These are phyloP conservation scores for Haplographium delicatum DNA, from an alignment of 495 filamentous ascomycete species.

Conservation along the genomic window DNA sequence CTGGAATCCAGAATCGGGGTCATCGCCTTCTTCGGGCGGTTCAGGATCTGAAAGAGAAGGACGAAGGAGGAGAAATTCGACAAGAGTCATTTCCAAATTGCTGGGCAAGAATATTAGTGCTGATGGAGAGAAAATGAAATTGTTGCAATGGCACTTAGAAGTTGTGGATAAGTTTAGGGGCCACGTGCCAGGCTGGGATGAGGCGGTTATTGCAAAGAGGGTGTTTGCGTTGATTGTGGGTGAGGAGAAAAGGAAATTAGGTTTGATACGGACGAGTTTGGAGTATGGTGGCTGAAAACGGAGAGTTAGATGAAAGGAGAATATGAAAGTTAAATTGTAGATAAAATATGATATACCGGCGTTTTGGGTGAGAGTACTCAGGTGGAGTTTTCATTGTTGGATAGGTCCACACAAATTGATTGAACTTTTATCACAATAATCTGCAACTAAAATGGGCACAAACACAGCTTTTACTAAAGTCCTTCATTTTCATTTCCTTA, in stretches of 20 bases:
- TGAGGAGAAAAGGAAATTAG: slow-evolving; percentile 30
- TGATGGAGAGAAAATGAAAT: slow-evolving; percentile 23
- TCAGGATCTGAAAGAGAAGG: neutral
- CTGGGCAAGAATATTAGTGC: slow-evolving; percentile 18
- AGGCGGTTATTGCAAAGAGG: slow-evolving; percentile 37
- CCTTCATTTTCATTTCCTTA: slow-evolving; percentile 9
- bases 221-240: slow-evolving; percentile 45
- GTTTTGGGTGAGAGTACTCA: neutral
- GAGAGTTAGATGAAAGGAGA: slow-evolving; percentile 9
- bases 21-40: neutral
- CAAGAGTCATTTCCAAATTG: slow-evolving; percentile 22
- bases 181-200: slow-evolving; percentile 41
- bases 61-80: slow-evolving; percentile 17
- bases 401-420: too few species aligned
- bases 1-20: slow-evolving; percentile 16
- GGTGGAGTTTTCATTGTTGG: neutral
- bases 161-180: slow-evolving; percentile 37
- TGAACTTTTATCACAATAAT: too few species aligned
- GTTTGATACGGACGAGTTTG: slow-evolving; percentile 14
- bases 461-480: too few species aligned
- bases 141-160: slow-evolving; percentile 49
- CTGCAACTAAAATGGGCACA: too few species aligned
- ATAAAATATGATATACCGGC: too few species aligned
- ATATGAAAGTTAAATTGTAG: slow-evolving; percentile 1
- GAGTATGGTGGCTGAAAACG: neutral